Conservation (phyloP, 257 asterid species). For the Solanum commersonii region DNA sequence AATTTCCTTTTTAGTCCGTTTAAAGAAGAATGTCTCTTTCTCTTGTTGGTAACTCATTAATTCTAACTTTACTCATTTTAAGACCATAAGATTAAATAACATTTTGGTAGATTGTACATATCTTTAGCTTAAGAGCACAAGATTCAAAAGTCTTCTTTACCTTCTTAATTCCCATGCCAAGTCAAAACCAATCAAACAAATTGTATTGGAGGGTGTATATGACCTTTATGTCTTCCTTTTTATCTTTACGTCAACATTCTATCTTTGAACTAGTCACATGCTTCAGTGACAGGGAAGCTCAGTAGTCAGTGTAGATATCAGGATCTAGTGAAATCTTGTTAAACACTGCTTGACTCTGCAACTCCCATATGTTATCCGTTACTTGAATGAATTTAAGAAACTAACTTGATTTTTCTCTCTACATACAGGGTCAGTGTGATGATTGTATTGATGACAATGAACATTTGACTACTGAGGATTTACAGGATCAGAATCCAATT, state of each 20-base stretch:
- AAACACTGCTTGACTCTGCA: background rate
- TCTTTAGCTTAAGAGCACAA: background rate
- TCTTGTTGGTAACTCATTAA: background rate
- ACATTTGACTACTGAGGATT: slow-evolving; percentile 22
- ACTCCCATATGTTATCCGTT: background rate
- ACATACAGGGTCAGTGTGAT: slow-evolving; percentile 11
- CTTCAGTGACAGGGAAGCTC: background rate
- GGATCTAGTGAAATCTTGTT: background rate
- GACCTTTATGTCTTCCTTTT: background rate
- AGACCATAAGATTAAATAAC: background rate
- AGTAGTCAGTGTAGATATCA: background rate
- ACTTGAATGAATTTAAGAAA: background rate
- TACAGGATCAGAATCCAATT: slow-evolving; percentile 16
- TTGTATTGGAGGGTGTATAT: background rate
- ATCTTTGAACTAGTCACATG: background rate
- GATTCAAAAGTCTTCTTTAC: background rate
- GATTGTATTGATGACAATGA: slow-evolving; percentile 21
- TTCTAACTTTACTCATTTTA: background rate
- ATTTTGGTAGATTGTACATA: background rate
- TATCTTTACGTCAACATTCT: background rate
- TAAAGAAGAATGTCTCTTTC: background rate
- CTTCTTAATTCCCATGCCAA: background rate
- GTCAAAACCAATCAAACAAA: background rate
- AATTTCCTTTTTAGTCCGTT: background rate
- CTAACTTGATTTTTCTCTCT: slow-evolving; percentile 13